Conservation (phyloP, 345 rosid genomes). For the Salix koriyanagi region DNA sequence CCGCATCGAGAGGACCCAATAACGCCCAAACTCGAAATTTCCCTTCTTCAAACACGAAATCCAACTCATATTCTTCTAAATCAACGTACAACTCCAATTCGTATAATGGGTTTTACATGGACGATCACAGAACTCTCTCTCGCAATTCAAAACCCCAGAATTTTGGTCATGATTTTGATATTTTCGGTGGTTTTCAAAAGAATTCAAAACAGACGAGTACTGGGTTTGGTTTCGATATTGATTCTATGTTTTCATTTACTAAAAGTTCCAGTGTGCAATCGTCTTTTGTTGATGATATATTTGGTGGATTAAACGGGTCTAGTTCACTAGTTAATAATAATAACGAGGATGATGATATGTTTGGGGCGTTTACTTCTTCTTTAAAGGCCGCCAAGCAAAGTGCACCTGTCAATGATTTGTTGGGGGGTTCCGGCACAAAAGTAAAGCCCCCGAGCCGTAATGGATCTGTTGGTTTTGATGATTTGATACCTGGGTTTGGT, state of each 20-base stretch:
- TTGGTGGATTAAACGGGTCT: conserved; percentile 44
- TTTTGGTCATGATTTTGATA: conserved; percentile 43
- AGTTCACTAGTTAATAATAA: conserved; percentile 5
- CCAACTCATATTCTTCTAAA: conserved; percentile 24
- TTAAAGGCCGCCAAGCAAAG: conserved; percentile 26
- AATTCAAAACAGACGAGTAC: conserved; percentile 19
- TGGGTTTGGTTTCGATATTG: conserved; percentile 46
- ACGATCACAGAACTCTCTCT: conserved; percentile 25
- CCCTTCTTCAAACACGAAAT: conserved; percentile 9
- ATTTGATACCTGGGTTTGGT: conserved; percentile 79
- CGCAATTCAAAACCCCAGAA: conserved; percentile 17
- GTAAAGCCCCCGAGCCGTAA: conserved; percentile 24
- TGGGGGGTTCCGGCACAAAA: conserved; percentile 46
- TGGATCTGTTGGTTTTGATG: conserved; percentile 47
- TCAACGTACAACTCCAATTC: conserved; percentile 34
- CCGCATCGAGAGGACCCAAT: conserved; percentile 48
- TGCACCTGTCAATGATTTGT: conserved; percentile 45
- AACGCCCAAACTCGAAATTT: conserved; percentile 26
- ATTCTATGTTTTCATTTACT: conserved; percentile 40
- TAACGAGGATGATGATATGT: conserved; percentile 27
- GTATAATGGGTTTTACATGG: conserved; percentile 26
- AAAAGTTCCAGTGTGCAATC: conserved; percentile 27
- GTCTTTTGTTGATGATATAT: conserved; percentile 48
- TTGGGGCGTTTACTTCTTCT: conserved; percentile 44
- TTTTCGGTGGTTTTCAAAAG: conserved; percentile 43